Percentiles rank a stretch among this genome's conserved stretches.
phyloP scores from a whole-genome alignment of 148 eudicot species.

The Arbutus unedo region DNA sequence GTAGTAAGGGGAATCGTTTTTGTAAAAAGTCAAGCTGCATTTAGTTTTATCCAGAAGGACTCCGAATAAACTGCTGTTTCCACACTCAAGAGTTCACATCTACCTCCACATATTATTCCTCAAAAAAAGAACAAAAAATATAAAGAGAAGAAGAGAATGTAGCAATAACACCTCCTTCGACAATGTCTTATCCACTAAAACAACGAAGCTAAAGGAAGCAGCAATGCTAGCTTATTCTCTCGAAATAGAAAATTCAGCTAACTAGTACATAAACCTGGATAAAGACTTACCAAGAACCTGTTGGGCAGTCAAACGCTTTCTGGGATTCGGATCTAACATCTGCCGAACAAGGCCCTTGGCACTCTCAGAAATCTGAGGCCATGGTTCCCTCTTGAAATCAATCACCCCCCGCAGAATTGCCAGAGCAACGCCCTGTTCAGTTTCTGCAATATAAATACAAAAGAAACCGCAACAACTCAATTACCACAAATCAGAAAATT shows the following conservation, averaged over 20 bases:
- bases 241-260: not conserved
- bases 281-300: constrained; percentile 77
- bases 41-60: not conserved
- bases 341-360: constrained; percentile 73
- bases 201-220: not conserved
- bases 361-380: constrained; percentile 84
- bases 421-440: constrained; percentile 84
- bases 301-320: constrained; percentile 77
- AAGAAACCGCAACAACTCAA: not conserved
- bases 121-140: not conserved
- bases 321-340: constrained; percentile 77
- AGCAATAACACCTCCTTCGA: not conserved
- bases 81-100: too few relatives aligned
- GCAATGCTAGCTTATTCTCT: not conserved
- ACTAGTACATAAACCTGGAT: not conserved
- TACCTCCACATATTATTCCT: not conserved
- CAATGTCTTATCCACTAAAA: not conserved
- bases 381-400: constrained; percentile 86
- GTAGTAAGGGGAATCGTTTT: not conserved
- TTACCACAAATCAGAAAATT: not conserved
- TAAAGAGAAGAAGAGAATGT: not conserved
- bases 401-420: constrained; percentile 68
- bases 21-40: not conserved
- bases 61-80: too few relatives aligned
- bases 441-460: constrained; percentile 42